These are phyloP conservation scores for Phytophthora foliorum DNA, from an alignment of 352 stramenopile genomes.

Conservation along the genomic window DNA sequence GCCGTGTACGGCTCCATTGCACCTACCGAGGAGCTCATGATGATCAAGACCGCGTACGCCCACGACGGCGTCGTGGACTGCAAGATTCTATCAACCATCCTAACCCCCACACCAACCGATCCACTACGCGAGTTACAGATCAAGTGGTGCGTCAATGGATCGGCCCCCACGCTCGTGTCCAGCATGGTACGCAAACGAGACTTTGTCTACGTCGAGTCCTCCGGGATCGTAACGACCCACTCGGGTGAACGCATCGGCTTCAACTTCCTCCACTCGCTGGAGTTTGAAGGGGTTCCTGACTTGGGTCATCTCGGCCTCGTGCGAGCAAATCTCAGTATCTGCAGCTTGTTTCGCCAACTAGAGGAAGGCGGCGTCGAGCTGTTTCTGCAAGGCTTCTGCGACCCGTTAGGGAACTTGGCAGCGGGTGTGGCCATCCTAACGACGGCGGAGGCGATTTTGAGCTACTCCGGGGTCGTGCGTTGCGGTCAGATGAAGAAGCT, in stretches of 20 bases:
- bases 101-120: slow-evolving; percentile 35
- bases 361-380: slow-evolving; percentile 51
- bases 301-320: slow-evolving; percentile 41
- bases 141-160: slow-evolving; percentile 63
- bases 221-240: slow-evolving; percentile 42
- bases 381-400: slow-evolving; percentile 43
- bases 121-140: slow-evolving; percentile 53
- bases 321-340: slow-evolving; percentile 60
- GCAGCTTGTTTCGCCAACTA: slow-evolving; percentile 54
- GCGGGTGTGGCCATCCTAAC: slow-evolving; percentile 40
- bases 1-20: slow-evolving; percentile 64
- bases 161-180: slow-evolving; percentile 43
- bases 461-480: slow-evolving; percentile 35
- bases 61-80: slow-evolving; percentile 59
- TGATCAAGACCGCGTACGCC: slow-evolving; percentile 61
- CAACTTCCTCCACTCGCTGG: slow-evolving; percentile 64
- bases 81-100: slow-evolving; percentile 49
- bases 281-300: slow-evolving; percentile 47
- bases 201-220: slow-evolving; percentile 61
- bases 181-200: slow-evolving; percentile 60
- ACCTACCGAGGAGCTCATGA: slow-evolving; percentile 57
- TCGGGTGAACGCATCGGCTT: slow-evolving; percentile 57
- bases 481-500: slow-evolving; percentile 52
- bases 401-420: slow-evolving; percentile 40
- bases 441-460: slow-evolving; percentile 39